Conservation (phyloP, 192 early-diverging fungal genomes). For the Phycomyces blakesleeanus region DNA sequence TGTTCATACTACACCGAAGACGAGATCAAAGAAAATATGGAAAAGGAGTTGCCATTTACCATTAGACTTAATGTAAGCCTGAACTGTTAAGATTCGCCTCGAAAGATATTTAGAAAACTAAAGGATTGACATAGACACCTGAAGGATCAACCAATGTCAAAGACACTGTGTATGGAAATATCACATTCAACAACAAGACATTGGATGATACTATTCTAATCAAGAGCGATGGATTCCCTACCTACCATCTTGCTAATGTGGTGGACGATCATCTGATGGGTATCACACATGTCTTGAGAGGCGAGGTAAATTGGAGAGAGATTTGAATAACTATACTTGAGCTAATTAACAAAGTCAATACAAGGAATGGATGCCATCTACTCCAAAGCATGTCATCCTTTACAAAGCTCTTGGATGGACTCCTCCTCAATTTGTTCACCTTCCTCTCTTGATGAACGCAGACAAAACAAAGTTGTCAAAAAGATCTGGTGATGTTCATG, state of each 20-base stretch:
- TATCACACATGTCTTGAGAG: conserved; percentile 89
- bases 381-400: conserved; percentile 85
- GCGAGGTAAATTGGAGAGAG: conserved; percentile 50
- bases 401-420: conserved; percentile 81
- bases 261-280: conserved; percentile 90
- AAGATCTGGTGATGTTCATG: conserved; percentile 78
- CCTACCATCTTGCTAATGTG: conserved; percentile 94
- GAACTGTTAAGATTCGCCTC: background rate
- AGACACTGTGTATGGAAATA: conserved; percentile 73
- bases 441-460: conserved; percentile 82
- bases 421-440: conserved; percentile 76
- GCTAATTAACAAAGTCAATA: background rate
- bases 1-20: conserved; percentile 64
- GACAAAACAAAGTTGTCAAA: conserved; percentile 90
- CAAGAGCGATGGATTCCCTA: conserved; percentile 90
- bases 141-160: conserved; percentile 54
- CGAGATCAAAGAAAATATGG: conserved; percentile 64
- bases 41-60: conserved; percentile 54
- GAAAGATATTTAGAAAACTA: background rate
- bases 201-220: conserved; percentile 88
- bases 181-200: conserved; percentile 67
- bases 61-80: conserved; percentile 66
- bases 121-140: conserved; percentile 5
- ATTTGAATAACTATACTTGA: conserved; percentile 1
- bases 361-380: conserved; percentile 90